A percentile compares a stretch with the other conserved stretches of the same genome.
Evolutionary conservation across 1,284 basidiomycete species (phyloP).

Genomic region (Singerocomus rubriflavus): DNA sequence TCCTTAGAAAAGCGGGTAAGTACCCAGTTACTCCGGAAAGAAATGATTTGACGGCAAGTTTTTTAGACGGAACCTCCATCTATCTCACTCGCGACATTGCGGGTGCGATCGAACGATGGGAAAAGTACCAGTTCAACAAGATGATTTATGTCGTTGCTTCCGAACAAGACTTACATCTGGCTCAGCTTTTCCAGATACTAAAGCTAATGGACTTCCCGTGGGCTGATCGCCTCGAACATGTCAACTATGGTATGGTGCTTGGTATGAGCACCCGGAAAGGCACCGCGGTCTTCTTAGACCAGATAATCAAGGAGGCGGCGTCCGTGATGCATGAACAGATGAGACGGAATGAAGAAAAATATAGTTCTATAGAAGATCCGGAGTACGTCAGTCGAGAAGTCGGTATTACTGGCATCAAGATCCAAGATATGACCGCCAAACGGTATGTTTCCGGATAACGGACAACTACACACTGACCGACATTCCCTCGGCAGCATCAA

Average conservation of each 20-base stretch:
- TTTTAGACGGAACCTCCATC: constrained; percentile 89
- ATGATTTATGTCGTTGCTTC: constrained; percentile 96
- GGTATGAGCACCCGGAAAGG: constrained; percentile 99
- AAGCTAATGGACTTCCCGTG: constrained; percentile 89
- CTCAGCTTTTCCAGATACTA: constrained; percentile 94
- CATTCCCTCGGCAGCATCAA: constrained; percentile 65
- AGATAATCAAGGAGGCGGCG: constrained; percentile 91
- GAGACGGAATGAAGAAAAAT: constrained; percentile 93
- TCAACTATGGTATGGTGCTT: constrained; percentile 91
- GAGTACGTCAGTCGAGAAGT: constrained; percentile 81
- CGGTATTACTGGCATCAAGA: constrained; percentile 96
- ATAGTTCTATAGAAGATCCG: constrained; percentile 86
- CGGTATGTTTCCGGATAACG: constrained; percentile 46
- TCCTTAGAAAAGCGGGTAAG: constrained; percentile 83
- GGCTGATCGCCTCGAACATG: constrained; percentile 80
- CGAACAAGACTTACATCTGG: constrained; percentile 93
- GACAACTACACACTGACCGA: background rate
- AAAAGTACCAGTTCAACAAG: constrained; percentile 95
- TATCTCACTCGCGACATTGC: constrained; percentile 99
- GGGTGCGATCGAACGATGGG: constrained; percentile 89
- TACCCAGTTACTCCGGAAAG: background rate
- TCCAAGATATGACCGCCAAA: constrained; percentile 97
- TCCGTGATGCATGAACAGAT: constrained; percentile 97
- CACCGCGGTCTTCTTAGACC: constrained; percentile 93
- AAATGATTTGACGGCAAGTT: background rate